Evolutionary conservation across 2,329 filamentous ascomycete species (phyloP).

Genomic region (Calonectria hongkongensis): DNA sequence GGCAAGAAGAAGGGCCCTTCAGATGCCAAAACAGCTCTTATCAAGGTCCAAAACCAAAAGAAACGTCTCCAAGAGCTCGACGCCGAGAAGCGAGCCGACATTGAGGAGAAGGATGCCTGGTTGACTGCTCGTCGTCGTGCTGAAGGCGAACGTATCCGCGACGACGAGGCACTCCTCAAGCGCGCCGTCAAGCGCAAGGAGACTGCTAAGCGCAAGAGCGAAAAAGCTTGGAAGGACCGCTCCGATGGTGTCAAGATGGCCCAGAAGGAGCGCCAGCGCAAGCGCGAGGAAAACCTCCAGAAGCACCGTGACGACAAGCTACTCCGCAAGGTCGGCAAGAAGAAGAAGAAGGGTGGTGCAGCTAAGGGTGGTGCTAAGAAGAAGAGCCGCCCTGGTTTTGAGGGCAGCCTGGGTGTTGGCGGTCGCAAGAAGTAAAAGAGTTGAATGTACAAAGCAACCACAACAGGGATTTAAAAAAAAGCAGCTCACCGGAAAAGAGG

Average conservation of each 20-base stretch:
- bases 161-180: constrained; percentile 91
- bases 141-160: constrained; percentile 91
- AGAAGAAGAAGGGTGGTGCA: constrained; percentile 60
- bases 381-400: constrained; percentile 79
- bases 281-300: constrained; percentile 86
- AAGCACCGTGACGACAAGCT: constrained; percentile 85
- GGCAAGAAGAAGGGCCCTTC: constrained; percentile 86
- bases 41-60: constrained; percentile 90
- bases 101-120: constrained; percentile 96
- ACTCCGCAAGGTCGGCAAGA: constrained; percentile 75
- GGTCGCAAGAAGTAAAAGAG: constrained; percentile 67
- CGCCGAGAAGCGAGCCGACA: constrained; percentile 86
- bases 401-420: constrained; percentile 78
- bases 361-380: constrained; percentile 62
- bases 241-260: constrained; percentile 83
- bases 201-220: constrained; percentile 91
- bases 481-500: constrained; percentile 13
- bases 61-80: constrained; percentile 85
- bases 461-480: constrained; percentile 18
- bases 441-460: constrained; percentile 24
- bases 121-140: constrained; percentile 91
- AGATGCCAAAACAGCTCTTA: constrained; percentile 90
- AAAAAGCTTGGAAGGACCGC: constrained; percentile 88
- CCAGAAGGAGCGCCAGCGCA: constrained; percentile 86
- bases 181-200: constrained; percentile 97